Base-by-base conservation (phyloP, 768 basidiomycete genomes). In the Cystofilobasidium capitatum region DNA sequence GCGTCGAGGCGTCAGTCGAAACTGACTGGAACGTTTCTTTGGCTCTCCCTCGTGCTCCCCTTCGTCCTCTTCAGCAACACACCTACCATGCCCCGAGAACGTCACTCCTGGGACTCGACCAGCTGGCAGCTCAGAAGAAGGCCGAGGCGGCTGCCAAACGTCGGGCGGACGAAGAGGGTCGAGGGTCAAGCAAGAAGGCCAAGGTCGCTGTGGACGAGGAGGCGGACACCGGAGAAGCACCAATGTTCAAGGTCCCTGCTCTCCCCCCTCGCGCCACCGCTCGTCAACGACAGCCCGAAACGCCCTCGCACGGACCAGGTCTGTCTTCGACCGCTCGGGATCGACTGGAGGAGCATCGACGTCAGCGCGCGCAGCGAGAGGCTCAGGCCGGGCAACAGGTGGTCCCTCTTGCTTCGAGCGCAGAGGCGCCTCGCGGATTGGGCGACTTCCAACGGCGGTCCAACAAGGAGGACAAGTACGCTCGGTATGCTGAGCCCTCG, bases 371-470 rank as follows among this genome's bases (percentile, higher is more conserved):
- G 86, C 73, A 79, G 81, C 78, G 88, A 68, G 61, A 61, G 51
- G 45, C 61, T 42, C 60, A 47, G 10, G 61, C 29, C 72, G 5
- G 42, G 51, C 69, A 57, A 66, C 70, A 36, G n/a, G n/a, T n/a
- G n/a, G n/a, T n/a, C n/a, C 63, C 24, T 42, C 62, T 14, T 37
- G 47, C 47, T 37, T 33, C 13, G 3, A 22, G 31, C 31, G 13
- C 33, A 51, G 61, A 69, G 22, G 58, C 49, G n/a, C 59, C 86
- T 2, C 85, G 83, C 70, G 91, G 91, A n/a, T 80, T 96, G 1
- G 89, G 88, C 14, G 92, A 96, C 70, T 98, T 93, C 75, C 86
- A 96, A 70, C 83, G 88, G n/a, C 83, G 94, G n/a, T 83, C 85
- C 20, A 97, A 98, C 76, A 84, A 88, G 29, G 57, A 69, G 29